A percentile compares a stretch with the other conserved stretches of the same genome.
Conservation (phyloP, 1,139 yeast species). For the Petasospora rhodanensis region DNA sequence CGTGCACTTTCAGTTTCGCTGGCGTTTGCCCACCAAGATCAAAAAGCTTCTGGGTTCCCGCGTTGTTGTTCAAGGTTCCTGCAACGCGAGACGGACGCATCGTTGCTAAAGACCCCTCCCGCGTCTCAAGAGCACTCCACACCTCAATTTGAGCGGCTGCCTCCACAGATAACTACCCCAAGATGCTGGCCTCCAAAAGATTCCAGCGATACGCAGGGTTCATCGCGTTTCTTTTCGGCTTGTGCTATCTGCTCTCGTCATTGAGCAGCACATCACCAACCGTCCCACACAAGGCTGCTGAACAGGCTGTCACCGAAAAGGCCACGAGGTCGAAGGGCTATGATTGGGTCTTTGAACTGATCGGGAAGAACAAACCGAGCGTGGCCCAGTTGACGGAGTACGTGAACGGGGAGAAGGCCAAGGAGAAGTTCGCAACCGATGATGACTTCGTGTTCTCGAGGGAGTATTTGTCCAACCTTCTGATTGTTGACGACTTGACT, state of each 20-base stretch:
- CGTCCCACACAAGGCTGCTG: conserved; percentile 1
- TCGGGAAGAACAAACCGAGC: conserved; percentile 27
- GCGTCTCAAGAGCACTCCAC: too few species aligned
- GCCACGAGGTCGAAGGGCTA: conserved; percentile 11
- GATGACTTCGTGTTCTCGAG: conserved; percentile 28
- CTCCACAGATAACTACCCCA: too few species aligned
- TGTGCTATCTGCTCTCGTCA: conserved; percentile 1
- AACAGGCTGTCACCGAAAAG: neutral
- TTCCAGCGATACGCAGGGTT: conserved; percentile 11
- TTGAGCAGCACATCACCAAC: too few species aligned
- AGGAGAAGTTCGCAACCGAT: conserved; percentile 31
- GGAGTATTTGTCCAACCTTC: conserved; percentile 26
- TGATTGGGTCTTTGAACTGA: conserved; percentile 25
- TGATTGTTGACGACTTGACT: conserved; percentile 23
- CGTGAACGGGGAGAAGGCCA: conserved; percentile 25
- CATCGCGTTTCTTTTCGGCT: conserved; percentile 1
- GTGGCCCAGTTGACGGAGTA: conserved; percentile 25
- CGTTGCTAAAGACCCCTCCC: too few species aligned
- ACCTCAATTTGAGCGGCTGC: too few species aligned
- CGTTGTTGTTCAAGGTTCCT: too few species aligned
- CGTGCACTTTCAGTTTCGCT: too few species aligned
- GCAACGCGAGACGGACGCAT: too few species aligned
- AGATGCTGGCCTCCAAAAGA: conserved; percentile 9
- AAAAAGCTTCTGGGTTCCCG: too few species aligned
- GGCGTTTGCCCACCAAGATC: too few species aligned